Base-by-base conservation (phyloP, 805 yeast species). In the Ogataea ganodermae region DNA sequence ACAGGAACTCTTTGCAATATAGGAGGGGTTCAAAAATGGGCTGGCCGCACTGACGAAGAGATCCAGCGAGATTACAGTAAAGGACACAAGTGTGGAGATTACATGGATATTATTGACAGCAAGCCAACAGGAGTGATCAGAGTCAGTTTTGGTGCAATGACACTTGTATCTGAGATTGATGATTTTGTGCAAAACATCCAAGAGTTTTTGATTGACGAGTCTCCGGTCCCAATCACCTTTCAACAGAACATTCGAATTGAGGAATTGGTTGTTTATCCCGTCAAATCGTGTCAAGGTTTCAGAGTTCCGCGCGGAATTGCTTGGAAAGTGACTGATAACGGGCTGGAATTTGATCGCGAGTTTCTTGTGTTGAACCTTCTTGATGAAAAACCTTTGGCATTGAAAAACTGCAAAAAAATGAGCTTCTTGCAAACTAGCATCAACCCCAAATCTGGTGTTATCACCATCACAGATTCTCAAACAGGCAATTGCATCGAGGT, bases 81-180 rank as follows among this genome's bases (percentile, higher is more conserved):
- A 12, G 78, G 78, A 1, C 76, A 71, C 44, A 64, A 57, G 24
- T 74, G 79, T 59, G 77, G 76, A 16, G 78, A 74, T 48, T 53
- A 56, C 6, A 63, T 64, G 56, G 78, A 74, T 50, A 38, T 67
- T 8, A 62, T 74, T 8, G 50, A 69, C 35, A 70, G 68, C 2
- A 53, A 49, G 22, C 69, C 72, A 6, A 73, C 76, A 0, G 79
- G 79, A 1, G 73, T 66, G 1, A 55, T 73, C 2, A 56, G 79
- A 26, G 61, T 68, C 10, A 70, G 76, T 49, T 59, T 72, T 42
- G 78, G 78, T 2, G 72, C 78, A 0, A 69, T 69, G 64, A 60
- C 69, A 2, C 47, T 56, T 4, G 18, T 23, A 4, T 52, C 51
- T 0, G 78, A 74, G 24, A 59, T 71, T 10, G 72, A 70, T 33